Percentiles rank a stretch among this genome's conserved stretches.
These are phyloP conservation scores for Sclerotinia borealis DNA, from an alignment of 2,329 filamentous ascomycete genomes.

Conservation along the genomic window DNA sequence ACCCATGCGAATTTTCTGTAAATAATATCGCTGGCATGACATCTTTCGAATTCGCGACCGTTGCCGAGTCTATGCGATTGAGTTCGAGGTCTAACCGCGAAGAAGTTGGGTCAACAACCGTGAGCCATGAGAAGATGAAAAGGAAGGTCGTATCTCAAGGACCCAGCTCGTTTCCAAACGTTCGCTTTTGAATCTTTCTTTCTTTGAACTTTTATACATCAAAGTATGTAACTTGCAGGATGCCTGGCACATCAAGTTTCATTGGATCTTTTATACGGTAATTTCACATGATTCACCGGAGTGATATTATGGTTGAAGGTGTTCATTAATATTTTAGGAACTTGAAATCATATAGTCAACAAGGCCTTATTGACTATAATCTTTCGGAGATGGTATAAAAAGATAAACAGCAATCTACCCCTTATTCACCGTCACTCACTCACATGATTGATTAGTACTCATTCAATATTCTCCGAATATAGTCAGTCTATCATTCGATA, in stretches of 20 bases:
- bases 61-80: neutral
- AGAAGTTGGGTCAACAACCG: neutral
- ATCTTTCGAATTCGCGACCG: neutral
- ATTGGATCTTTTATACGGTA: neutral
- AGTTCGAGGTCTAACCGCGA: neutral
- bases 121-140: neutral
- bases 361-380: neutral
- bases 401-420: neutral
- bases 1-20: neutral
- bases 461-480: neutral
- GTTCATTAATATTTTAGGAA: neutral
- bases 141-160: conserved; percentile 1
- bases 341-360: neutral
- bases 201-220: neutral
- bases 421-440: neutral
- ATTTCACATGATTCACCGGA: neutral
- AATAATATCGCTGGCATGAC: neutral
- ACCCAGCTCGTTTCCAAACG: neutral
- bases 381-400: neutral
- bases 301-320: neutral
- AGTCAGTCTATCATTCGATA: neutral
- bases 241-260: neutral
- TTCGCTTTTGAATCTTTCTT: neutral
- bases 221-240: neutral
- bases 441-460: neutral